Percentiles rank a stretch among this genome's conserved stretches.
These are phyloP conservation scores for Paramecium sonneborni DNA, from an alignment of 73 alveolate genomes.

Conservation along the genomic window DNA sequence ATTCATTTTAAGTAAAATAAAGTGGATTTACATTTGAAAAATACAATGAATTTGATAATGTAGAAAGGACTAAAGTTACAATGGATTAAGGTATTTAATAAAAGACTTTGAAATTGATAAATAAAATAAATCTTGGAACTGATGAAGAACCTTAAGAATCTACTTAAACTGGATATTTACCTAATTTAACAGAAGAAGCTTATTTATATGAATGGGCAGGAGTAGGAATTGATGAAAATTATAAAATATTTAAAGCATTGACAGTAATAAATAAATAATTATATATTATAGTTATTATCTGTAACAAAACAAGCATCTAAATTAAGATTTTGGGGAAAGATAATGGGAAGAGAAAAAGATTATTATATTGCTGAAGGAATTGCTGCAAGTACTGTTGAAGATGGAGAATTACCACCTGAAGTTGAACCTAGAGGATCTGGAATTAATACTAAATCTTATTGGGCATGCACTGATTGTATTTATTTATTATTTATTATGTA, in stretches of 20 bases:
- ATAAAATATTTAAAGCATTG: constrained; percentile 63
- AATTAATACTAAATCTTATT: constrained; percentile 85
- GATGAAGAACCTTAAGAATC: constrained; percentile 61
- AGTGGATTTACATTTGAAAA: neutral
- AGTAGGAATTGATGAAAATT: constrained; percentile 84
- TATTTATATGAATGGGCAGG: constrained; percentile 88
- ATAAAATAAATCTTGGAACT: constrained; percentile 47
- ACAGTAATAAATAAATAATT: constrained; percentile 47
- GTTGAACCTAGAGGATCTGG: constrained; percentile 96
- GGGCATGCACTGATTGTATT: constrained; percentile 84
- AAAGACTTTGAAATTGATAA: neutral
- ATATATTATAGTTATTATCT: constrained; percentile 59
- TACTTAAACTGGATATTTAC: constrained; percentile 69
- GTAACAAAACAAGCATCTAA: constrained; percentile 71
- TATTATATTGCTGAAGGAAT: constrained; percentile 93
- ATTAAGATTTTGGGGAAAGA: constrained; percentile 94
- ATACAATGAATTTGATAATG: constrained; percentile 21
- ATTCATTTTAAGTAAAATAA: constrained; percentile 38
- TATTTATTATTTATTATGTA: neutral
- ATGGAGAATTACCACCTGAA: constrained; percentile 75
- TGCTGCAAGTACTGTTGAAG: constrained; percentile 82
- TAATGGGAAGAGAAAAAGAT: constrained; percentile 89
- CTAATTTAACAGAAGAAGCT: constrained; percentile 75
- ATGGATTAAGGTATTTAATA: neutral
- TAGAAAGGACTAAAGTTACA: neutral